Evolutionary conservation across 306 rosid species (phyloP).

Genomic region (Vigna nakashimae): DNA sequence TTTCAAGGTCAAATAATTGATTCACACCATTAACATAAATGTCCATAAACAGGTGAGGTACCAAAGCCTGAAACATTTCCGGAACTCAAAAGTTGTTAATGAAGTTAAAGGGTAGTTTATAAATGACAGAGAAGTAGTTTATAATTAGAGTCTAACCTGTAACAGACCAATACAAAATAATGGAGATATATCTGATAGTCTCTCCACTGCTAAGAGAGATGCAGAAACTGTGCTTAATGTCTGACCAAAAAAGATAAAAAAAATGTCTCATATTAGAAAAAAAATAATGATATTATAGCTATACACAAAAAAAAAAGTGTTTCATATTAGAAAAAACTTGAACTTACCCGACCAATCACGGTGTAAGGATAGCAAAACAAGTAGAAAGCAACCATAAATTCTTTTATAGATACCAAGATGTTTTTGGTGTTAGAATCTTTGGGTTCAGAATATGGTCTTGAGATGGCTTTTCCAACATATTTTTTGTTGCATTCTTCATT

Average conservation of each 20-base stretch:
- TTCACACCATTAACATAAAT: constrained; percentile 64
- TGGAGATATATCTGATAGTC: not conserved
- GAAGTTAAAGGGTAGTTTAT: not conserved
- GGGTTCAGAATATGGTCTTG: constrained; percentile 62
- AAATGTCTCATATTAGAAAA: not conserved
- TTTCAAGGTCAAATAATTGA: constrained; percentile 41
- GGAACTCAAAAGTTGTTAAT: constrained; percentile 6
- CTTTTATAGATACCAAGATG: constrained; percentile 38
- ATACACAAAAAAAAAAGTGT: not conserved
- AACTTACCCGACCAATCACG: constrained; percentile 69
- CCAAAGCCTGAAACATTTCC: constrained; percentile 63
- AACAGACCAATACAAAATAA: constrained; percentile 69
- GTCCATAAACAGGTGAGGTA: constrained; percentile 49
- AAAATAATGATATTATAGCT: not conserved
- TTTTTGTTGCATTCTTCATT: not conserved
- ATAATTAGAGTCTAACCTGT: not conserved
- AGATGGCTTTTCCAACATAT: constrained; percentile 42
- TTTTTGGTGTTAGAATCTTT: constrained; percentile 46
- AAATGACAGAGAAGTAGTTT: not conserved
- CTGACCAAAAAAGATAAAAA: not conserved
- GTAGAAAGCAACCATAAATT: constrained; percentile 31
- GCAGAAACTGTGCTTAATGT: not conserved
- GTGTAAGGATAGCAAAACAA: constrained; percentile 83
- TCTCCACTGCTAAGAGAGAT: not conserved
- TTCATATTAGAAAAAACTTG: not conserved